Evolutionary conservation across 352 stramenopile species (phyloP).

Genomic region (Globisporangium takayamanum): DNA sequence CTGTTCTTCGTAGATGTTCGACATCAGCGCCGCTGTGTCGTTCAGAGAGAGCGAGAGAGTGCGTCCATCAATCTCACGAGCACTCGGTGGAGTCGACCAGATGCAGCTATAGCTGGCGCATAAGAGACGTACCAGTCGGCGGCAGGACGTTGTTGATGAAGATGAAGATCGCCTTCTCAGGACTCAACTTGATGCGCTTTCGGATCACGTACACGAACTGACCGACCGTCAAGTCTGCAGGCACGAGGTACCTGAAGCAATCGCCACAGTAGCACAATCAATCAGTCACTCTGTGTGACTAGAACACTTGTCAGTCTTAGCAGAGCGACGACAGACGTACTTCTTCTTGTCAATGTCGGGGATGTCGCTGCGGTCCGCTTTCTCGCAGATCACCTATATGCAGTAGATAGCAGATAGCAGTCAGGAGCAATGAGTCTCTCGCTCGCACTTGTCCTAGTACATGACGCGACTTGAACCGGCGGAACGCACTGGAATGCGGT

Average conservation of each 20-base stretch:
- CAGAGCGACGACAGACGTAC: constrained; percentile 16
- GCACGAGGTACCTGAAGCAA: constrained; percentile 88
- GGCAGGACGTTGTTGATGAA: constrained; percentile 99
- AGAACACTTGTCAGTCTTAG: neutral
- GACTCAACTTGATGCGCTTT: constrained; percentile 98
- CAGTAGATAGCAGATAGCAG: neutral
- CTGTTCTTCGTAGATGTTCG: constrained; percentile 99
- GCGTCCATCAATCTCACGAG: neutral
- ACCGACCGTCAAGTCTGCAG: constrained; percentile 94
- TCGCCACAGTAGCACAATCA: neutral
- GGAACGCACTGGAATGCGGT: constrained; percentile 91
- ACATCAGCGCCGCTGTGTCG: constrained; percentile 92
- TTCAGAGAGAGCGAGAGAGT: neutral
- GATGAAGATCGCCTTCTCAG: constrained; percentile 97
- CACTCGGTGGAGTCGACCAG: neutral
- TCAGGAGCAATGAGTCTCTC: neutral
- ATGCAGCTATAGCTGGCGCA: neutral
- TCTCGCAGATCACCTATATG: constrained; percentile 85
- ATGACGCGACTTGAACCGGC: no score
- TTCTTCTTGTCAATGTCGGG: constrained; percentile 99
- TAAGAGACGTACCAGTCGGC: constrained; percentile 72
- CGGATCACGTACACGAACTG: constrained; percentile 99
- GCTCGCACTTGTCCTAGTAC: no score
- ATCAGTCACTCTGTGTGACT: neutral
- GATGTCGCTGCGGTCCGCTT: constrained; percentile 97